Evolutionary conservation across 768 basidiomycete genomes (phyloP).

Genomic region (Bullera alba): DNA sequence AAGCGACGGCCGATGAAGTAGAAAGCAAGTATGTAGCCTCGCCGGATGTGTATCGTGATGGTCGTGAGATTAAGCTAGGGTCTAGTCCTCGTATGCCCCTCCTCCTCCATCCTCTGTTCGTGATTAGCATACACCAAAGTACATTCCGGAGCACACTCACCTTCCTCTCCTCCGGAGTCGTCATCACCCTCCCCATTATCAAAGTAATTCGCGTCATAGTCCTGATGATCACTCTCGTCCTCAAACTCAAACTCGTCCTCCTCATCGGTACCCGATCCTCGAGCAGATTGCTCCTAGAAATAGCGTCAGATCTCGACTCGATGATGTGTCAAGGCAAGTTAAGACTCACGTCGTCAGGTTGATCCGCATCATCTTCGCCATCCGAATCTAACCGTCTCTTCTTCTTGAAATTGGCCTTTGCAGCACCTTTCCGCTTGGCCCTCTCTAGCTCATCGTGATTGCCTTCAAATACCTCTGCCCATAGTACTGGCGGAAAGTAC

Average conservation of each 20-base stretch:
- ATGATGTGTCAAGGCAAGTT: neutral
- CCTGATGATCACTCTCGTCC: constrained; percentile 34
- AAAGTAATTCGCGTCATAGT: constrained; percentile 42
- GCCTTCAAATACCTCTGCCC: constrained; percentile 33
- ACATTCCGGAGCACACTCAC: constrained; percentile 20
- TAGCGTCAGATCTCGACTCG: neutral
- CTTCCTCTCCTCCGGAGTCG: constrained; percentile 28
- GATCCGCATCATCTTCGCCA: constrained; percentile 14
- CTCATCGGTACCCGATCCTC: constrained; percentile 9
- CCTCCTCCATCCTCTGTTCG: too few species aligned
- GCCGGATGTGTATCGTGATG: too few species aligned
- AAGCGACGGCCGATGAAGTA: too few species aligned
- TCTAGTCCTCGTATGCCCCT: too few species aligned
- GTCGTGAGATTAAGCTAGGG: too few species aligned
- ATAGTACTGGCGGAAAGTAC: constrained; percentile 31
- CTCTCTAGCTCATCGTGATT: neutral
- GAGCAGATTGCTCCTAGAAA: neutral
- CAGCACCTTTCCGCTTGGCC: neutral
- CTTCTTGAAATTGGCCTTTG: constrained; percentile 1
- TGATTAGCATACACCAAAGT: too few species aligned
- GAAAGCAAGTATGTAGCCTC: too few species aligned
- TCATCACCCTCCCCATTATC: constrained; percentile 44
- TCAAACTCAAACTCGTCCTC: constrained; percentile 37
- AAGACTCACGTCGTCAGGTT: constrained; percentile 24
- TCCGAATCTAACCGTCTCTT: constrained; percentile 2